Evolutionary conservation across 768 basidiomycete species (phyloP).

Genomic region (Boletellus sp.): DNA sequence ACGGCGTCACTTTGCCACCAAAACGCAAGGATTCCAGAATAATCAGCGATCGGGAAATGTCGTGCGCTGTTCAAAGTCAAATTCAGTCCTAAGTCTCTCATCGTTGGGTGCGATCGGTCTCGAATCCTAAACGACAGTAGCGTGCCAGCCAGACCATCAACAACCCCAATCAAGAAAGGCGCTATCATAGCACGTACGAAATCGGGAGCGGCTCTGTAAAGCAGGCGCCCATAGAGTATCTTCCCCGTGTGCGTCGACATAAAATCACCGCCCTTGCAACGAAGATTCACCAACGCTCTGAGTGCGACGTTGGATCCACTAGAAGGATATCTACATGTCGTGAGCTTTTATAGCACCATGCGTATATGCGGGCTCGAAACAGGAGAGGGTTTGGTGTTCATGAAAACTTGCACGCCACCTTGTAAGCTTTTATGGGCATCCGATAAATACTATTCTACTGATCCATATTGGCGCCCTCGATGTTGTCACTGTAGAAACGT

Average conservation of each 20-base stretch:
- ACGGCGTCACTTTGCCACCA: no score
- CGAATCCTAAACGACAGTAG: no score
- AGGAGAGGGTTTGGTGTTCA: background rate
- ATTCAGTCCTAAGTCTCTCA: no score
- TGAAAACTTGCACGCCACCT: background rate
- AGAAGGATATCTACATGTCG: no score
- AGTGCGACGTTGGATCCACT: no score
- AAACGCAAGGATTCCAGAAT: no score
- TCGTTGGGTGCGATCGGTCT: no score
- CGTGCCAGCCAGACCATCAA: no score
- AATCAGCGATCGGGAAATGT: no score
- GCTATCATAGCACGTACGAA: background rate
- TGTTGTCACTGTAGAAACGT: background rate
- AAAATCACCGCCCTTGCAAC: conserved; percentile 39
- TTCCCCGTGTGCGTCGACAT: conserved; percentile 38
- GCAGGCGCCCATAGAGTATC: conserved; percentile 27
- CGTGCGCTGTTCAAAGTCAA: no score
- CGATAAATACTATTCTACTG: background rate
- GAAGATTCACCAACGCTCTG: conserved; percentile 18
- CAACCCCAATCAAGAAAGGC: no score
- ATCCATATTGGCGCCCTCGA: background rate
- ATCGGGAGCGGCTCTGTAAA: conserved; percentile 5
- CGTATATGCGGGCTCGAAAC: background rate
- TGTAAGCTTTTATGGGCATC: background rate
- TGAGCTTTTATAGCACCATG: no score